Evolutionary conservation across 2,329 filamentous ascomycete genomes (phyloP).

Genomic region (Colletotrichum lentis): DNA sequence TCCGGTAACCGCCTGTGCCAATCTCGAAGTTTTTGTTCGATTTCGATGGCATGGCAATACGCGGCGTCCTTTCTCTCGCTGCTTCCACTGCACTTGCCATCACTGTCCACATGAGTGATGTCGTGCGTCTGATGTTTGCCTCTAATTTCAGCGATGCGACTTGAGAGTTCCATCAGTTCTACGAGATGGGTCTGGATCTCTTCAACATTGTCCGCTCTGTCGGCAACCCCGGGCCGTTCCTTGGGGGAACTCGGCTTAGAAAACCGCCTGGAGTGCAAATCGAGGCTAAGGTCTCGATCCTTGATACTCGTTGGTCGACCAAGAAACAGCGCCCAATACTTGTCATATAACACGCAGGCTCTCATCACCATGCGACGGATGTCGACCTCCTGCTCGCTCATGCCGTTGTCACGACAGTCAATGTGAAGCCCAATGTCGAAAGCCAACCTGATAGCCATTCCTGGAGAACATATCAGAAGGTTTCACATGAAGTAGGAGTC

Average conservation of each 20-base stretch:
- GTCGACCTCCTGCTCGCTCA: slow-evolving; percentile 56
- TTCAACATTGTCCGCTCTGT: slow-evolving; percentile 39
- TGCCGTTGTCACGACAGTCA: slow-evolving; percentile 51
- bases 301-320: slow-evolving; percentile 64
- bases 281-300: slow-evolving; percentile 58
- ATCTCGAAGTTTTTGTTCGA: slow-evolving; percentile 62
- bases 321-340: slow-evolving; percentile 64
- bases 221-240: slow-evolving; percentile 46
- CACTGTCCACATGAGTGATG: slow-evolving; percentile 42
- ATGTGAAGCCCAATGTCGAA: slow-evolving; percentile 61
- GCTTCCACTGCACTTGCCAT: slow-evolving; percentile 44
- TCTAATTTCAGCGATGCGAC: slow-evolving; percentile 58
- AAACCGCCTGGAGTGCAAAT: slow-evolving; percentile 56
- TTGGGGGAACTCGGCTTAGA: slow-evolving; percentile 51
- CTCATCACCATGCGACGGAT: slow-evolving; percentile 61
- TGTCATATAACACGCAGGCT: slow-evolving; percentile 62
- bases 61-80: slow-evolving; percentile 54
- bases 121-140: slow-evolving; percentile 49
- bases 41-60: slow-evolving; percentile 59
- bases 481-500: slow-evolving; percentile 38
- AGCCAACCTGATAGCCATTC: slow-evolving; percentile 56
- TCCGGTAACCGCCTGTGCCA: slow-evolving; percentile 63
- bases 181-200: slow-evolving; percentile 61
- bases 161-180: slow-evolving; percentile 64
- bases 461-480: slow-evolving; percentile 37